Conservation (phyloP, 345 rosid species). For the Diplotaxis tenuifolia region DNA sequence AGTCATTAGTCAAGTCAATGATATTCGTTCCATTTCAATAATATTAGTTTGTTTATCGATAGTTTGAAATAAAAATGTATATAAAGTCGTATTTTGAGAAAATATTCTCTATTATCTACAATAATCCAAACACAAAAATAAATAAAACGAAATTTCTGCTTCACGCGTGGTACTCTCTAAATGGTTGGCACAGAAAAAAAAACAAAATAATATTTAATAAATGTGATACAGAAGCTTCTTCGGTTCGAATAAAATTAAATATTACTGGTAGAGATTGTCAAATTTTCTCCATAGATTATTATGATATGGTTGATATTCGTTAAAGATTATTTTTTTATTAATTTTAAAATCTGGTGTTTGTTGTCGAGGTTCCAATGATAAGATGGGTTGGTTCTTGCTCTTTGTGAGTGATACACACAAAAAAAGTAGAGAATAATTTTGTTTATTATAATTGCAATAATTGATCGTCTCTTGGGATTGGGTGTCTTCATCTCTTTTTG, state of each 20-base stretch:
- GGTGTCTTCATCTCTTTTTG: slow-evolving; percentile 37
- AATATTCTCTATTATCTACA: slow-evolving; percentile 23
- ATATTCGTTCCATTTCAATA: slow-evolving; percentile 14
- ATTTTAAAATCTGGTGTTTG: slow-evolving; percentile 37
- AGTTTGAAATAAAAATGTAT: slow-evolving; percentile 10
- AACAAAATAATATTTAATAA: background rate
- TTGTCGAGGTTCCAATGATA: slow-evolving; percentile 66
- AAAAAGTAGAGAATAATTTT: background rate
- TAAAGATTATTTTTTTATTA: slow-evolving; percentile 13
- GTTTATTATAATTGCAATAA: slow-evolving; percentile 15
- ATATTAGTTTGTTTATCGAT: slow-evolving; percentile 8
- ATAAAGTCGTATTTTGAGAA: slow-evolving; percentile 21
- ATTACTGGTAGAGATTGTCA: slow-evolving; percentile 43
- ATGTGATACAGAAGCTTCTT: slow-evolving; percentile 33
- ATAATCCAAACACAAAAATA: background rate
- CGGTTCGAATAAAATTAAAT: slow-evolving; percentile 14
- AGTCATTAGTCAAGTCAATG: slow-evolving; percentile 37
- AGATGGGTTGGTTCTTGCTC: slow-evolving; percentile 52
- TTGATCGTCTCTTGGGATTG: slow-evolving; percentile 62
- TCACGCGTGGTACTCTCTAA: slow-evolving; percentile 44
- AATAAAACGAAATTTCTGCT: background rate
- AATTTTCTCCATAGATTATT: slow-evolving; percentile 25
- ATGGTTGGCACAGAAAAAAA: slow-evolving; percentile 36
- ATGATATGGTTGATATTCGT: slow-evolving; percentile 18
- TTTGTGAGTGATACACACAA: slow-evolving; percentile 17